These are phyloP conservation scores for Tieghemostelium lacteum DNA, from an alignment of 78 protist species.

Conservation along the genomic window DNA sequence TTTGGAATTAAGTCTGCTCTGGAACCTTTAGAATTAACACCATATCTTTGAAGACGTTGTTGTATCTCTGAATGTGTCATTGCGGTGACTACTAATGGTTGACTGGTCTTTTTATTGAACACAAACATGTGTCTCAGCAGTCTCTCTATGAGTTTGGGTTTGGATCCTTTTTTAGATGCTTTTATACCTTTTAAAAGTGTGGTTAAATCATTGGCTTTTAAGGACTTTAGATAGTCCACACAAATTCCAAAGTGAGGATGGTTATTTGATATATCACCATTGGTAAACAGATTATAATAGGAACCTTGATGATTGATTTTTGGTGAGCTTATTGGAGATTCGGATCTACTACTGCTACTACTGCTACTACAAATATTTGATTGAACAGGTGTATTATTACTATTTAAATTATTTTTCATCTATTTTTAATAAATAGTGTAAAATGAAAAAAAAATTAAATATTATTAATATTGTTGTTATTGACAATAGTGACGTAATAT, in stretches of 20 bases:
- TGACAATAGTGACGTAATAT: no score
- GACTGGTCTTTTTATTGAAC: not conserved
- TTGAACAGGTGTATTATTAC: not conserved
- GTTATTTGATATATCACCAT: no score
- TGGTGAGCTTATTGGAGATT: no score
- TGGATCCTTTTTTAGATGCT: slow-evolving; percentile 31
- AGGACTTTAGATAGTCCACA: not conserved
- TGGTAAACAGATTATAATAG: no score
- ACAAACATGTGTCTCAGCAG: slow-evolving; percentile 42
- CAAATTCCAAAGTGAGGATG: not conserved
- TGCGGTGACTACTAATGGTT: not conserved
- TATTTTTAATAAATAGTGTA: no score
- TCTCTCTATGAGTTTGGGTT: slow-evolving; percentile 30
- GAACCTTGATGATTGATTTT: no score
- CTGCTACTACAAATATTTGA: no score
- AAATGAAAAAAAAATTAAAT: no score
- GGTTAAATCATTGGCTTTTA: slow-evolving; percentile 19
- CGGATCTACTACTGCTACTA: not conserved
- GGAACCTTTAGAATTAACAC: not conserved
- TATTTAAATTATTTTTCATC: no score
- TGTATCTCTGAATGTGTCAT: slow-evolving; percentile 15
- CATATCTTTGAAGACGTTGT: not conserved
- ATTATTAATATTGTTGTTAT: no score
- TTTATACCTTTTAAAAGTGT: not conserved
- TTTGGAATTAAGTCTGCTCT: slow-evolving; percentile 42